Conservation (phyloP, 129 eudicot genomes). For the Lactuca sativa region DNA sequence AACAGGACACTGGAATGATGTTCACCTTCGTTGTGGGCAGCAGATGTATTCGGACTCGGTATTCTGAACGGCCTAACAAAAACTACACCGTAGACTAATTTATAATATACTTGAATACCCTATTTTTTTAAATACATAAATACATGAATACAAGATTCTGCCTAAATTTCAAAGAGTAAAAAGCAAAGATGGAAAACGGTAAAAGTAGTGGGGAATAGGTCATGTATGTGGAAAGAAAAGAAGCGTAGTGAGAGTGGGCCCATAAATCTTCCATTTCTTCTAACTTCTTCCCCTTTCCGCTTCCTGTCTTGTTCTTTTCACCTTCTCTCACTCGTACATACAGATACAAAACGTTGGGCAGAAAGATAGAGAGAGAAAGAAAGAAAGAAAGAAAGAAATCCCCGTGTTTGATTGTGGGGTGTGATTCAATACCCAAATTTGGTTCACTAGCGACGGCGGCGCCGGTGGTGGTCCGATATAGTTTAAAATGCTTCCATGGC, state of each 20-base stretch:
- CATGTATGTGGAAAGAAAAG: slow-evolving; percentile 6
- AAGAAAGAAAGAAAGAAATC: slow-evolving; percentile 1
- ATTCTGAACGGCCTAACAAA: no score
- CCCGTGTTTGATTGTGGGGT: slow-evolving; percentile 4
- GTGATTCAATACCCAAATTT: slow-evolving; percentile 13
- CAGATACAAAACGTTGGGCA: background rate
- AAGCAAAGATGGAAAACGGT: background rate
- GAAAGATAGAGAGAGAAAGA: slow-evolving; percentile 4
- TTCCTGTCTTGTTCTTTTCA: slow-evolving; percentile 43
- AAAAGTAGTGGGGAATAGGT: background rate
- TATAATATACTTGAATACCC: no score
- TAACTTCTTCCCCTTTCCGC: slow-evolving; percentile 25
- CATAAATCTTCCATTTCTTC: slow-evolving; percentile 26
- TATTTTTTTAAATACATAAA: background rate
- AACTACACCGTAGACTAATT: no score
- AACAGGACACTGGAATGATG: no score
- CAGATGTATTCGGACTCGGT: no score
- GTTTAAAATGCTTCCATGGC: slow-evolving; percentile 46
- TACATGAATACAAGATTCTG: background rate
- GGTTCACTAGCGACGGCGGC: slow-evolving; percentile 13
- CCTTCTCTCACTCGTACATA: slow-evolving; percentile 17
- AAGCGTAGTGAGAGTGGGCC: slow-evolving; percentile 4
- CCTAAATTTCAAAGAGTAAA: background rate
- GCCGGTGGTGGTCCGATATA: slow-evolving; percentile 9
- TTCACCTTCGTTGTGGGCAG: no score